Evolutionary conservation across 106 monocot species (phyloP).

Genomic region (Posidonia australis): DNA sequence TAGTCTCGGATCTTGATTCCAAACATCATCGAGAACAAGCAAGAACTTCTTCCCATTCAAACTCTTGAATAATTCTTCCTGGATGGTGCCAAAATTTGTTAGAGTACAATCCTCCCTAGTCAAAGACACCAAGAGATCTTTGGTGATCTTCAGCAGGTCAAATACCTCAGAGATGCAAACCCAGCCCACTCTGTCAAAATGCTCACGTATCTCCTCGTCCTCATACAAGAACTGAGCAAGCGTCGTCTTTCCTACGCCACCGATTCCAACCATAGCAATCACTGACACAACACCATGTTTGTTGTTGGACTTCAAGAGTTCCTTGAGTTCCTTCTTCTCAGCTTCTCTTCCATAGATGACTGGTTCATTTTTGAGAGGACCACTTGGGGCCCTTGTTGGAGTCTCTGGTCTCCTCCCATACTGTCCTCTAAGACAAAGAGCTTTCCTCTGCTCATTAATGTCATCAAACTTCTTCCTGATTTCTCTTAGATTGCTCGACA

Average conservation of each 20-base stretch:
- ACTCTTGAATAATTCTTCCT: too few species aligned
- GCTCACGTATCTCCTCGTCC: not conserved
- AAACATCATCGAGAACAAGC: conserved; percentile 26
- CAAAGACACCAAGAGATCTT: conserved; percentile 11
- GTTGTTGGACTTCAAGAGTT: not conserved
- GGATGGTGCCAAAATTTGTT: conserved; percentile 2
- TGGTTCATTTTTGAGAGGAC: too few species aligned
- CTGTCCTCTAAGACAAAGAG: too few species aligned
- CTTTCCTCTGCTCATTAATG: too few species aligned
- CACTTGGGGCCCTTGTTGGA: too few species aligned
- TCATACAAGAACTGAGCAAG: conserved; percentile 19
- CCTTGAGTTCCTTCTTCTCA: too few species aligned
- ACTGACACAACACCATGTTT: conserved; percentile 1
- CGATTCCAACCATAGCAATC: conserved; percentile 14
- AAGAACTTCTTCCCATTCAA: too few species aligned
- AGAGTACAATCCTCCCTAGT: not conserved
- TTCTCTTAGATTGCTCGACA: too few species aligned
- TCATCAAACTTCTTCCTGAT: too few species aligned
- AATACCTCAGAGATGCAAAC: conserved; percentile 17
- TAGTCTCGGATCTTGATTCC: conserved; percentile 1
- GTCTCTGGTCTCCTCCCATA: too few species aligned
- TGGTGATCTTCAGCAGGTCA: conserved; percentile 8
- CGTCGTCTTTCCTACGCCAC: conserved; percentile 25
- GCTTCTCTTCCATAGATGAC: too few species aligned
- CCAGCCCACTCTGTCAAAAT: conserved; percentile 16